A percentile compares a stretch with the other conserved stretches of the same genome.
These are phyloP conservation scores for Zoysia matrella DNA, from an alignment of 202 grass and related monocot genomes.

Conservation along the genomic window DNA sequence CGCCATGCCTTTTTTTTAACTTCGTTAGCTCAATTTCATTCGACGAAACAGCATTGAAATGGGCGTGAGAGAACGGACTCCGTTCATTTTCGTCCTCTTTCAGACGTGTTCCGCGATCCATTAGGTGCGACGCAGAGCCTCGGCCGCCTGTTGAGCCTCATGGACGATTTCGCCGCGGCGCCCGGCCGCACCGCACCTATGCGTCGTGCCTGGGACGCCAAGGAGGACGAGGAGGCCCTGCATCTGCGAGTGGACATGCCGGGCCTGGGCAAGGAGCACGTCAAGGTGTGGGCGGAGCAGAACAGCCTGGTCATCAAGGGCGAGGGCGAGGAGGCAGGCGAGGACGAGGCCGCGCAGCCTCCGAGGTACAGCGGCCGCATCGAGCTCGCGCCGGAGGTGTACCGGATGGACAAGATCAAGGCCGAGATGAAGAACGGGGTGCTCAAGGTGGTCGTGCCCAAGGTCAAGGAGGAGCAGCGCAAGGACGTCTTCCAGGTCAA, in stretches of 20 bases:
- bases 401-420: constrained; percentile 79
- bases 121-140: constrained; percentile 65
- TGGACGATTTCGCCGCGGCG: constrained; percentile 56
- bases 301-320: constrained; percentile 84
- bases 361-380: constrained; percentile 63
- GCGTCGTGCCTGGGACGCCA: constrained; percentile 61
- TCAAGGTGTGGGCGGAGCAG: constrained; percentile 82
- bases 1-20: neutral
- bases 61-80: neutral
- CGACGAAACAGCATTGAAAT: neutral
- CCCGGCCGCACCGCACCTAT: neutral
- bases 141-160: constrained; percentile 63
- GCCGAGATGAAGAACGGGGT: constrained; percentile 95
- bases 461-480: constrained; percentile 74
- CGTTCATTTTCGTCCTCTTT: too few species aligned
- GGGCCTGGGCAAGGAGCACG: constrained; percentile 83
- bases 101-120: constrained; percentile 75
- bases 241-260: constrained; percentile 85
- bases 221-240: constrained; percentile 67
- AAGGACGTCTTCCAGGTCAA: constrained; percentile 79
- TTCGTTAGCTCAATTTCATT: neutral
- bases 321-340: constrained; percentile 60
- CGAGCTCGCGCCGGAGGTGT: constrained; percentile 63
- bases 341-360: constrained; percentile 21
- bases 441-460: constrained; percentile 83